Conservation (phyloP, 2,329 filamentous ascomycete species). For the Aspergillus sp. region DNA sequence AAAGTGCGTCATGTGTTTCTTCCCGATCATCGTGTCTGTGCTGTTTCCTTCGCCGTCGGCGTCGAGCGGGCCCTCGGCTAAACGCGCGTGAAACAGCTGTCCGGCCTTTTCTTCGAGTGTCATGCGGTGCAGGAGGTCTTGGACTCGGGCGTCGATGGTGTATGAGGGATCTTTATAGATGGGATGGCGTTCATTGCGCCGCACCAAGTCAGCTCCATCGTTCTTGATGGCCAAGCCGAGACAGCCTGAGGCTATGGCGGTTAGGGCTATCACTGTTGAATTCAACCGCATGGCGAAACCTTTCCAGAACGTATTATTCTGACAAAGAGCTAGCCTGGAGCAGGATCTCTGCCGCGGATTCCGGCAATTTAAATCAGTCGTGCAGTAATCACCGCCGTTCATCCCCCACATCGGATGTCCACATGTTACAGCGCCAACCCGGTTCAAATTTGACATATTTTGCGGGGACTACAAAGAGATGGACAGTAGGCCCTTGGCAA, state of each 20-base stretch:
- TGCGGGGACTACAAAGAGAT: neutral
- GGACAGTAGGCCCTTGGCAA: neutral
- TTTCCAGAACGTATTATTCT: no score
- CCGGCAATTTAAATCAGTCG: neutral
- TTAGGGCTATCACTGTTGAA: neutral
- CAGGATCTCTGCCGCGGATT: neutral
- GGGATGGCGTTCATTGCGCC: neutral
- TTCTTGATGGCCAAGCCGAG: neutral
- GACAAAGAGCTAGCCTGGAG: no score
- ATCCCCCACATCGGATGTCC: neutral
- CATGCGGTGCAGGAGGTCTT: conserved; percentile 3
- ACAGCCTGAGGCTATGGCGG: neutral
- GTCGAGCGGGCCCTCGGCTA: neutral
- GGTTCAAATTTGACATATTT: neutral
- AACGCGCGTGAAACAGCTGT: neutral
- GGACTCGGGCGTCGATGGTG: neutral
- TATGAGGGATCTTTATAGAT: neutral
- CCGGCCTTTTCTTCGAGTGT: conserved; percentile 3
- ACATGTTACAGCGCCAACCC: neutral
- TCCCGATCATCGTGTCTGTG: neutral
- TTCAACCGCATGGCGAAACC: neutral
- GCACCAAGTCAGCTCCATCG: neutral
- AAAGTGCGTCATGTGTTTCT: conserved; percentile 1
- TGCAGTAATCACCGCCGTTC: neutral
- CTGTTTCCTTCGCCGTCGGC: neutral